phyloP scores from a whole-genome alignment of 164 flowering plant genomes.

The Macadamia tetraphylla region DNA sequence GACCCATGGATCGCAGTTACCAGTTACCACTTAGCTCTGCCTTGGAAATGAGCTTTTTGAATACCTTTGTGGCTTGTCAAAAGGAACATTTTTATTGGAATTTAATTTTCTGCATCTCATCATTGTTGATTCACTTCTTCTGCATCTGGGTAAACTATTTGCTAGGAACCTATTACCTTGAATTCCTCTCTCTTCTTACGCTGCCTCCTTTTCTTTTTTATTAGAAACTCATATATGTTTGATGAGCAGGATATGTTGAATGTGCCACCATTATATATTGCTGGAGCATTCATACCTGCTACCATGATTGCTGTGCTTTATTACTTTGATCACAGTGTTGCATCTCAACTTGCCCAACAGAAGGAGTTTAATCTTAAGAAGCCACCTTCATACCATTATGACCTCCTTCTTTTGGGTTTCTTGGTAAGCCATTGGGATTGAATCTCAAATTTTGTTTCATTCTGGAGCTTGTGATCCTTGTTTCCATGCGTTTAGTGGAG shows the following conservation, averaged over 20 bases:
- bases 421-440: slow-evolving; percentile 40
- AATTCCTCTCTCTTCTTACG: background rate
- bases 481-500: background rate
- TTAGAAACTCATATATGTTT: slow-evolving; percentile 1
- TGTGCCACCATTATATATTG: slow-evolving; percentile 78
- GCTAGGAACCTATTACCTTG: background rate
- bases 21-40: background rate
- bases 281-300: slow-evolving; percentile 94
- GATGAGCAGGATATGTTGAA: slow-evolving; percentile 75
- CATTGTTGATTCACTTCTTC: background rate
- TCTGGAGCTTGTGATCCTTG: background rate
- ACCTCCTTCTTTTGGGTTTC: slow-evolving; percentile 87
- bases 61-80: background rate
- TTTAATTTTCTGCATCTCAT: too few relatives aligned
- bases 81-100: too few relatives aligned
- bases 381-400: slow-evolving; percentile 92
- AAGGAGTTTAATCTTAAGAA: slow-evolving; percentile 93
- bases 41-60: background rate
- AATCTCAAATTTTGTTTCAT: slow-evolving; percentile 1
- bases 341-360: slow-evolving; percentile 95
- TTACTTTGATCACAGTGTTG: slow-evolving; percentile 98
- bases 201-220: background rate
- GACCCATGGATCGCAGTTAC: background rate
- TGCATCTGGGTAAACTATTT: background rate
- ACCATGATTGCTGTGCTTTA: slow-evolving; percentile 99